Evolutionary conservation across 768 basidiomycete species (phyloP), one percentile per base, ranked within the genome.

Genomic region (Psilocybe cubensis): DNA sequence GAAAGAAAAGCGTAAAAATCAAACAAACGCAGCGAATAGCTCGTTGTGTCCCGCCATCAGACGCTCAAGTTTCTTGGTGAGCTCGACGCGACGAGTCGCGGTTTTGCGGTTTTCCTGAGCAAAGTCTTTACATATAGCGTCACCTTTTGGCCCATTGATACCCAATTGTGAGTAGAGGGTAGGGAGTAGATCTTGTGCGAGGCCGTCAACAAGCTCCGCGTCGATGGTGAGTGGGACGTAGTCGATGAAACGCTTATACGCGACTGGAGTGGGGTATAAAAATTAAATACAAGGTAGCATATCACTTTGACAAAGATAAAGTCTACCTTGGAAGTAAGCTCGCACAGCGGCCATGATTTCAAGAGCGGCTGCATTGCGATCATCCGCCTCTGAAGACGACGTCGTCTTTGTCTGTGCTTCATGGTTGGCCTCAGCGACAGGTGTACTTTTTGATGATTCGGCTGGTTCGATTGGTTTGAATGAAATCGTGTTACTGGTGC

Each of bases 251-350:
- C 85, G 77, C 66, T 85, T 85, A 64, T 81, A 85, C 8, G 63
- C 57, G 3, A 64, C 63, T 64, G 38, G 9, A 35, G 27, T 23
- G 0, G 11, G 28, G 7, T 23, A 41, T 23, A n/a, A 31, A 27
- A 29, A 11, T 23, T 25, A 10, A 9, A n/a, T 18, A 17, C 17
- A 20, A 25, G 25, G 3, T 29, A 20, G 9, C 20, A 29, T 8
- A 52, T 38, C n/a, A 23, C 23, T 40, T 21, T 40, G 8, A 48
- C 12, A 24, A 27, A 1, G 2, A 38, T 25, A 27, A n/a, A 11
- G 38, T 20, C 38, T 1, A 88, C 90, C 89, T 77, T 90, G 86
- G 68, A 90, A 91, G 61, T 91, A 90, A 0, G 85, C 88, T 4
- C 87, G 76, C 1, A 89, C 86, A 54, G 84, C 80, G 0, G 87